Base-by-base conservation (phyloP, 495 filamentous ascomycete genomes). In the Aspergillus olivimuriae region DNA sequence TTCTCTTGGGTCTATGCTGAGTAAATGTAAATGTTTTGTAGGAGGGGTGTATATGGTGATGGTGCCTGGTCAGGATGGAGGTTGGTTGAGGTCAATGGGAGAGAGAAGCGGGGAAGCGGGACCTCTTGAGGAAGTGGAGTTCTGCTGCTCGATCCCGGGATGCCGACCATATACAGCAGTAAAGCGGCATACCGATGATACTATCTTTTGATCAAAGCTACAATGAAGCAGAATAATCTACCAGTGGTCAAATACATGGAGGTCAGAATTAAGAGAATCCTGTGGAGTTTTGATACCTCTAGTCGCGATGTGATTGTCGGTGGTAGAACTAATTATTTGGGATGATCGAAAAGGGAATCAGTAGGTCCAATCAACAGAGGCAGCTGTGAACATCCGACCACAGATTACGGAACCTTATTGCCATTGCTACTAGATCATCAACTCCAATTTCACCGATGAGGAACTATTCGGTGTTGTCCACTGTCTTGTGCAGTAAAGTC, bases 81-180 rank as follows among this genome's bases (percentile, higher is more conserved):
- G 28, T 17, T 38, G 34, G 41, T 41, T 47, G 48, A 41, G 39
- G 34, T n/a, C n/a, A 17, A 34, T 17, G 39, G 36, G 47, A 48
- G 53, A 44, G 37, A 51, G 57, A 59, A 61, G 57, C 50, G 56
- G 57, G 60, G 55, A 48, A 49, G 44, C 31, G 45, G 43, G 39
- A 43, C 23, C 26, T 8, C 32, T 17, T 34, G 48, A 46, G 30
- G 34, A 32, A 30, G 38, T 41, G 38, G 38, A 41, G 38, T 41
- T 30, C 18, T 4, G 3, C 11, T 2, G 12, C 19, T 15, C 3
- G 6, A 11, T 3, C 38, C 24, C 46, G 43, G 51, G 26, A 50
- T 43, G 39, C 43, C 48, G 43, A 51, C 9, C 11, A 28, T 28
- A 28, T 11, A 6, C 11, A n/a, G n/a, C n/a, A 8, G 23, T 11